phyloP scores from a whole-genome alignment of 2,329 filamentous ascomycete species.

The Laburnicola sp. region DNA sequence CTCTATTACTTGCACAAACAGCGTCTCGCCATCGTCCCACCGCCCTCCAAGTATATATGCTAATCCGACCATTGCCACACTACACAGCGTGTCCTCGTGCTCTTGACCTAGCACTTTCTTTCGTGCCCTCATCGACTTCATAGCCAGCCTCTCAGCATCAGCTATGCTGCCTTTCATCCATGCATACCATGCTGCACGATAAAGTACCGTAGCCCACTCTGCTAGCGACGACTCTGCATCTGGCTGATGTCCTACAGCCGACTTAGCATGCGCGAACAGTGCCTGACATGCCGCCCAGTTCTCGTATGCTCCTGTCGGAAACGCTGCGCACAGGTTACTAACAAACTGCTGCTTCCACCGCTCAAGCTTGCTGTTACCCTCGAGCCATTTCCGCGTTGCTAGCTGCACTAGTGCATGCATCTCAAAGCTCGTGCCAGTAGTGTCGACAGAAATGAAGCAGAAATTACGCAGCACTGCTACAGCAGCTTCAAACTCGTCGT shows the following conservation, averaged over 20 bases:
- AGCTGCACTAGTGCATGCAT: conserved; percentile 25
- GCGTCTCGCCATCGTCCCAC: conserved; percentile 11
- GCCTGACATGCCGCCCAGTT: conserved; percentile 19
- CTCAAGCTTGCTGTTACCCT: conserved; percentile 5
- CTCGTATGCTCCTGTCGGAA: conserved; percentile 14
- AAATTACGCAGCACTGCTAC: conserved; percentile 18
- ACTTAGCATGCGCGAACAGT: conserved; percentile 20
- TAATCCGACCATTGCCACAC: conserved; percentile 6
- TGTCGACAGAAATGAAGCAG: conserved; percentile 14
- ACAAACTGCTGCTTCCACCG: conserved; percentile 17
- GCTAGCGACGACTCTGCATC: conserved; percentile 3
- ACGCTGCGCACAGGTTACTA: conserved; percentile 10
- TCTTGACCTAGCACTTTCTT: conserved; percentile 10
- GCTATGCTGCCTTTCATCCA: conserved; percentile 10
- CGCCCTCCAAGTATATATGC: conserved; percentile 1
- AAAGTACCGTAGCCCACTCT: conserved; percentile 17
- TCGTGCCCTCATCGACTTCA: conserved; percentile 5
- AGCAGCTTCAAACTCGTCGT: conserved; percentile 16
- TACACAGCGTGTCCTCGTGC: conserved; percentile 9
- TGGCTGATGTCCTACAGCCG: conserved; percentile 9
- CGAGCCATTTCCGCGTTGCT: conserved; percentile 20
- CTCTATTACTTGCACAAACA: conserved; percentile 12
- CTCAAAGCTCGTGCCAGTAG: conserved; percentile 5
- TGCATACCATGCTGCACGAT: conserved; percentile 15
- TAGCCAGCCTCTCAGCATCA: conserved; percentile 12